Evolutionary conservation across 2,329 filamentous ascomycete species (phyloP).

Genomic region (Orbilia javanica): DNA sequence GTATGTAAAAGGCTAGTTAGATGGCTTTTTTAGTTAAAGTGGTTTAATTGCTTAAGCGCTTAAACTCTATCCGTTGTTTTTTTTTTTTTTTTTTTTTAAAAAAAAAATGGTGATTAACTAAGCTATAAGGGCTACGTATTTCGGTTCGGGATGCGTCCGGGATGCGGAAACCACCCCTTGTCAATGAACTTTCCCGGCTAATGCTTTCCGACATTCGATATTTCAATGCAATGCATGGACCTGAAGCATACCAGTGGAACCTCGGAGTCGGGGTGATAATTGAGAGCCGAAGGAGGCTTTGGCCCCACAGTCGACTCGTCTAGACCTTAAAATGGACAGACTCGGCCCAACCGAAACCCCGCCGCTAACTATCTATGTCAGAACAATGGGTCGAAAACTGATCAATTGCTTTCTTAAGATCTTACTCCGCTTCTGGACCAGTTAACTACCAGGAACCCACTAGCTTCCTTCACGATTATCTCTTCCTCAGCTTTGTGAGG

Average conservation of each 20-base stretch:
- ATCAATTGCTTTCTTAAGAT: no score
- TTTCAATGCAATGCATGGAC: no score
- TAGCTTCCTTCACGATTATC: not conserved
- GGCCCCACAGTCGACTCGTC: conserved; percentile 1
- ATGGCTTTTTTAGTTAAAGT: not conserved
- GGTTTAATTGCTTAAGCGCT: not conserved
- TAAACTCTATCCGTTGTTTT: not conserved
- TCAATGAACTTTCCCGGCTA: not conserved
- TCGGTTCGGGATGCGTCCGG: no score
- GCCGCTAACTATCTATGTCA: no score
- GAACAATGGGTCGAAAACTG: not conserved
- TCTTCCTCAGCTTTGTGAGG: not conserved
- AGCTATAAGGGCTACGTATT: not conserved
- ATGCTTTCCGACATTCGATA: not conserved
- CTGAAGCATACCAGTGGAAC: not conserved
- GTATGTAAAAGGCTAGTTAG: not conserved
- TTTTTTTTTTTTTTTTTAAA: no score
- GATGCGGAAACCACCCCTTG: not conserved
- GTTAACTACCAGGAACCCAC: no score
- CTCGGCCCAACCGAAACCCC: not conserved
- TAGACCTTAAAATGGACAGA: not conserved
- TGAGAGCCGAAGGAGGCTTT: conserved; percentile 14
- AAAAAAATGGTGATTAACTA: not conserved
- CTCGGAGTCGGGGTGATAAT: conserved; percentile 16
- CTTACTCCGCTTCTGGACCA: no score